Base-by-base conservation (phyloP, 768 basidiomycete genomes). In the Austroboletus festivus region DNA sequence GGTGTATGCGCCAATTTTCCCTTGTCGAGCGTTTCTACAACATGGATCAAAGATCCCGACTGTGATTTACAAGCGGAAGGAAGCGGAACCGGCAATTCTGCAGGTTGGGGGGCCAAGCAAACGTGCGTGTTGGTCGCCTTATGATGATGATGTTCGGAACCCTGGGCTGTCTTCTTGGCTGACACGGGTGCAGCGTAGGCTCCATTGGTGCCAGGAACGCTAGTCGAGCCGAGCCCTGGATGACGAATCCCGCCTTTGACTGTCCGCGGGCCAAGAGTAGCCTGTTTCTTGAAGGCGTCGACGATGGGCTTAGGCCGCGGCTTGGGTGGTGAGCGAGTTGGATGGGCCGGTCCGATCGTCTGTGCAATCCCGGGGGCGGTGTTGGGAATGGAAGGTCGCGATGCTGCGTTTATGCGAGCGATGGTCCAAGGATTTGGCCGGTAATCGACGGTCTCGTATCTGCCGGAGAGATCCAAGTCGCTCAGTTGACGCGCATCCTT, bases 401-500 rank as follows among this genome's bases (percentile, higher is more conserved):
- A 71, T 0, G 79, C 78, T 37, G 88, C 89, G 54, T 91, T 91
- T 24, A 86, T 81, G 57, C 82, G 85, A 4, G 89, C 88, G 47
- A 91, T 88, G 47, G 78, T 80, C 77, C 87, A 91, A 0, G 89
- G 89, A 58, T 89, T 90, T 0, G 86, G 79, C 42, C 80, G 85
- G 69, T 82, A 89, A 6, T 70, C 61, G 1, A 83, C 86, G 26
- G 72, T 63, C 45, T 89, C 88, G 44, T 78, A 68, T 40, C 88
- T 73, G 2, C 69, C 59, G 0, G 83, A 76, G 2, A 89, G 65
- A 54, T 89, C 85, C 42, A 89, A 62, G 20, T 82, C 80, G 2
- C 73, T 66, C 41, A 79, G 42, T 0, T 71, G 55, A 10, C 46
- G 58, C 2, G 65, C 54, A 8, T 71, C 68, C 18, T 58, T 55